Percentiles rank a stretch among this genome's conserved stretches.
Conservation (phyloP, 495 filamentous ascomycete genomes). For the Aspergillus panamensis region DNA sequence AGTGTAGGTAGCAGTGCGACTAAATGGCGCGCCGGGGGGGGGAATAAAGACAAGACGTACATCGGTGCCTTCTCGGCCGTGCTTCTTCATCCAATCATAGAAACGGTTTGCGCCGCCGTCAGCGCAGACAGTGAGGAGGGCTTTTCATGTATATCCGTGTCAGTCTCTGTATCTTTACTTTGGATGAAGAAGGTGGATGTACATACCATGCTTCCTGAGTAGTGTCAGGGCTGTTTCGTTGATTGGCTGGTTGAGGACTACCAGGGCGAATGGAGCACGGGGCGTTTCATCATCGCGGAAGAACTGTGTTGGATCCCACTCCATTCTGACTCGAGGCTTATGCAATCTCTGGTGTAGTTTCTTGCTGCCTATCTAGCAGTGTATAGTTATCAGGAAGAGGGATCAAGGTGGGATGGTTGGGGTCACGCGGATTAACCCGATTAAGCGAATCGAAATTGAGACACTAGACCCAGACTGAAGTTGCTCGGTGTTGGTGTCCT, state of each 20-base stretch:
- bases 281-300: constrained; percentile 30
- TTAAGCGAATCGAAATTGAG: no score
- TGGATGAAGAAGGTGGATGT: not conserved
- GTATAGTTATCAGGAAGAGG: no score
- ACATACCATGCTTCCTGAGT: constrained; percentile 58
- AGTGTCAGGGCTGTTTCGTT: constrained; percentile 44
- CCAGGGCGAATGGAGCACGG: constrained; percentile 51
- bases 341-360: constrained; percentile 11
- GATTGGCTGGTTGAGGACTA: constrained; percentile 73
- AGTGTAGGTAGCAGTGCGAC: no score
- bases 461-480: no score
- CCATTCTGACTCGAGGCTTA: constrained; percentile 14
- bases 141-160: constrained; percentile 31
- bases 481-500: no score
- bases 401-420: no score
- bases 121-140: constrained; percentile 64
- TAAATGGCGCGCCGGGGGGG: no score
- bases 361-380: not conserved
- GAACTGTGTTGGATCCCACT: constrained; percentile 54
- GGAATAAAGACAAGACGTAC: constrained; percentile 32
- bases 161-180: not conserved
- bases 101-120: constrained; percentile 90
- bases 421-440: no score
- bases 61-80: constrained; percentile 31
- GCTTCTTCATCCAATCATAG: constrained; percentile 49